These are phyloP conservation scores for Hericium rajendrae DNA, from an alignment of 768 basidiomycete genomes.

Conservation along the genomic window DNA sequence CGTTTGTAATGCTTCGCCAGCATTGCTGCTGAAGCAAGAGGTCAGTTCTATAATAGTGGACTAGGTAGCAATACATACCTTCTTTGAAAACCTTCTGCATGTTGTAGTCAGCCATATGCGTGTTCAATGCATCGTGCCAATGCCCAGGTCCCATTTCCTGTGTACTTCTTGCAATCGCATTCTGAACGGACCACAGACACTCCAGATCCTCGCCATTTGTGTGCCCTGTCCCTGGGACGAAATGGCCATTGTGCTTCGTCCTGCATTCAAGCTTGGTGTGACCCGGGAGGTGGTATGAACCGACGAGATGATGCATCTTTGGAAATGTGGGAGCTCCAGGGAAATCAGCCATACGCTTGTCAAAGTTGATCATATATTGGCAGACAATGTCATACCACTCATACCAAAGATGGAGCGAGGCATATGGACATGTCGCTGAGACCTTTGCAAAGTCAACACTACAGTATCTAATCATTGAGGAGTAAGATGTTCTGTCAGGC, in stretches of 20 bases:
- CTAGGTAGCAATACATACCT: background rate
- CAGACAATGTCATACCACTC: background rate
- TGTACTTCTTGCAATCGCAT: background rate
- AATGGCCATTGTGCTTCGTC: background rate
- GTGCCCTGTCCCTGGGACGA: background rate
- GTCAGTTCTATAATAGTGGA: no score
- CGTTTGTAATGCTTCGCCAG: background rate
- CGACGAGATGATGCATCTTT: background rate
- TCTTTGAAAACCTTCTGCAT: background rate
- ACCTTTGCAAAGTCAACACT: background rate
- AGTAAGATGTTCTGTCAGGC: no score
- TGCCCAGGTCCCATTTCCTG: background rate
- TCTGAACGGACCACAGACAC: background rate
- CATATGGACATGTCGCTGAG: background rate
- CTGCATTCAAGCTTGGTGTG: background rate
- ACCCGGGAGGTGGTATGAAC: background rate
- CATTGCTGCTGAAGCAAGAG: no score
- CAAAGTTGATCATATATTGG: background rate
- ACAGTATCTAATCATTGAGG: background rate
- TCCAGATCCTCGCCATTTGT: background rate
- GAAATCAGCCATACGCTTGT: background rate
- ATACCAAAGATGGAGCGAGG: background rate
- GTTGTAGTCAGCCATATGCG: background rate
- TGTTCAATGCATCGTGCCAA: background rate
- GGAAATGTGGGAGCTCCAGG: background rate